phyloP scores from a whole-genome alignment of 352 stramenopile genomes.

The Phytophthora colocasiae region DNA sequence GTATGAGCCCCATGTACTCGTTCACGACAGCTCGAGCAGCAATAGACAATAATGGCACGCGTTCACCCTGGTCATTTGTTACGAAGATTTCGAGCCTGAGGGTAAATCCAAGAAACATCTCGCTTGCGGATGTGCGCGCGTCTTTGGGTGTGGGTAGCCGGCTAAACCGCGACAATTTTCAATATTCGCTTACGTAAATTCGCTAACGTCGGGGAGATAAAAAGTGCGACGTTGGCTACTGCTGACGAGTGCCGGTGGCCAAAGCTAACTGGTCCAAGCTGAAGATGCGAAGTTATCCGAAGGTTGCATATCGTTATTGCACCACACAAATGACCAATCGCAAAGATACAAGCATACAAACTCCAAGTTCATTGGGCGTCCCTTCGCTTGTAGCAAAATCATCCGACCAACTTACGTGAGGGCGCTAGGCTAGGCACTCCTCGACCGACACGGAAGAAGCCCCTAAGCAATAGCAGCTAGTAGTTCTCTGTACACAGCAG shows the following conservation, averaged over 20 bases:
- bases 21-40: neutral
- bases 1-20: neutral
- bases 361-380: constrained; percentile 18
- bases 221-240: constrained; percentile 53
- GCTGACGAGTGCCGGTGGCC: constrained; percentile 25
- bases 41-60: neutral
- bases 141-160: too few relatives aligned
- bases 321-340: constrained; percentile 9
- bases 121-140: neutral
- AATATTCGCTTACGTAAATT: neutral
- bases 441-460: constrained; percentile 12
- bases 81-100: neutral
- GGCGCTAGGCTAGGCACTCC: constrained; percentile 8
- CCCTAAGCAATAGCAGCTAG: constrained; percentile 2
- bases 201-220: neutral
- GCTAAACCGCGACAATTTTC: too few relatives aligned
- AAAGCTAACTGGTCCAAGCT: neutral
- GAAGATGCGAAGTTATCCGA: constrained; percentile 1
- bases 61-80: neutral
- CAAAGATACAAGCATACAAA: constrained; percentile 37
- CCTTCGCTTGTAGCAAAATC: constrained; percentile 34
- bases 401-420: constrained; percentile 18
- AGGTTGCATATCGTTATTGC: constrained; percentile 4
- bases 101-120: neutral
- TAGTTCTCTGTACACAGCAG: neutral